These are phyloP conservation scores for Penicillium sp. DNA, from an alignment of 2,329 filamentous ascomycete species.

Conservation along the genomic window DNA sequence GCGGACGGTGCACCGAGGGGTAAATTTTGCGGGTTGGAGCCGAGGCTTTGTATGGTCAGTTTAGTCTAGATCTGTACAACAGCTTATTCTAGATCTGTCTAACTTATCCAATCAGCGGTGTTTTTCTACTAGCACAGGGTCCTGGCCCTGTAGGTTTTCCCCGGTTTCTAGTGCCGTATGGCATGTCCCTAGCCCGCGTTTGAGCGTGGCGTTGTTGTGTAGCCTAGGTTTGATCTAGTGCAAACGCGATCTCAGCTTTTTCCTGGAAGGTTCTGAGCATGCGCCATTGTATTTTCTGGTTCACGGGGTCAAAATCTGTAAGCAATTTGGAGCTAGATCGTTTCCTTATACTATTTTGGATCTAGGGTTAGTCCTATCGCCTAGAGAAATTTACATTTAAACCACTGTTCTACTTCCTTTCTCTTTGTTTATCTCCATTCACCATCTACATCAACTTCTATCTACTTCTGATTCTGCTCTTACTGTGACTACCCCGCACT, in stretches of 20 bases:
- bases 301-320: constrained; percentile 1
- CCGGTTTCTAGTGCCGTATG: constrained; percentile 15
- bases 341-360: background rate
- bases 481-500: no score
- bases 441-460: background rate
- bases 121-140: background rate
- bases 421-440: constrained; percentile 3
- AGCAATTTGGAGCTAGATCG: constrained; percentile 4
- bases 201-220: constrained; percentile 1
- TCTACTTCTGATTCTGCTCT: background rate
- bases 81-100: no score
- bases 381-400: constrained; percentile 6
- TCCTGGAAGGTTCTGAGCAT: constrained; percentile 3
- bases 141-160: no score
- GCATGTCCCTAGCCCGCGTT: constrained; percentile 1
- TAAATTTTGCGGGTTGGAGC: constrained; percentile 7
- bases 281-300: background rate
- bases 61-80: background rate
- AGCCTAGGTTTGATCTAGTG: constrained; percentile 11
- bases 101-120: background rate
- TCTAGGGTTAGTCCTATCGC: background rate
- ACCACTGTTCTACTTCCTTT: constrained; percentile 1
- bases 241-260: constrained; percentile 1
- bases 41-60: constrained; percentile 25
- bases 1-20: constrained; percentile 4